Conservation (phyloP, 257 asterid species). For the Thymus mandschuricus region DNA sequence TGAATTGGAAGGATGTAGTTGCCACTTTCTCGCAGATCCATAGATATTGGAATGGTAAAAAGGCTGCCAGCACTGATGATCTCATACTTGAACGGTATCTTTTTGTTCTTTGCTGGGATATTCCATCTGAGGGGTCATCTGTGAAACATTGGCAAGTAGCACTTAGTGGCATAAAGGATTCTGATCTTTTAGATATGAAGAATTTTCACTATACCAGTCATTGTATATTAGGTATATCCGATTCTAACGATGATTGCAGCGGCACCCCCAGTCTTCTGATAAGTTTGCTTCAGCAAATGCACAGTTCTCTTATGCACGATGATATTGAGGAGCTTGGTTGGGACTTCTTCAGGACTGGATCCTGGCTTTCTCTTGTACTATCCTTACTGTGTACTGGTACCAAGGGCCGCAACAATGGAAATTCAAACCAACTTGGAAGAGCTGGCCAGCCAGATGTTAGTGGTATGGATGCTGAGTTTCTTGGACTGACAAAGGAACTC, state of each 20-base stretch:
- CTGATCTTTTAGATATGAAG: slow-evolving; percentile 55
- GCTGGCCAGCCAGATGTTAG: slow-evolving; percentile 46
- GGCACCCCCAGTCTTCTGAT: slow-evolving; percentile 53
- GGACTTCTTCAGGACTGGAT: slow-evolving; percentile 76
- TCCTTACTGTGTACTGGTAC: slow-evolving; percentile 63
- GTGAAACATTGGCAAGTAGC: slow-evolving; percentile 45
- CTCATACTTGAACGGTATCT: slow-evolving; percentile 81
- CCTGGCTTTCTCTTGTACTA: slow-evolving; percentile 75
- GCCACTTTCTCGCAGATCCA: slow-evolving; percentile 59
- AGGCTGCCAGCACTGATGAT: slow-evolving; percentile 69
- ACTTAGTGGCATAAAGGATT: slow-evolving; percentile 42
- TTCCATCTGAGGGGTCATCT: slow-evolving; percentile 53
- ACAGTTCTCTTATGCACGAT: slow-evolving; percentile 46
- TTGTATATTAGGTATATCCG: slow-evolving; percentile 49
- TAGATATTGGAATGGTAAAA: slow-evolving; percentile 74
- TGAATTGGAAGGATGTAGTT: slow-evolving; percentile 62
- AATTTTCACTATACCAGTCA: slow-evolving; percentile 62
- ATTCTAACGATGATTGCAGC: slow-evolving; percentile 37
- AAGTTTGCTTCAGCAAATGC: slow-evolving; percentile 68
- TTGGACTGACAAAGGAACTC: slow-evolving; percentile 54
- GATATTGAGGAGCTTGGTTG: slow-evolving; percentile 66
- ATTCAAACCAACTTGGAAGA: slow-evolving; percentile 36
- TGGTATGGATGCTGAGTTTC: slow-evolving; percentile 58
- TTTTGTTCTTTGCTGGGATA: slow-evolving; percentile 95
- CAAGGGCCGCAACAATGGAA: slow-evolving; percentile 42